Percentiles rank a stretch among this genome's conserved stretches.
Evolutionary conservation across 805 yeast species (phyloP).

Genomic region (Naumovozyma dairenensis): DNA sequence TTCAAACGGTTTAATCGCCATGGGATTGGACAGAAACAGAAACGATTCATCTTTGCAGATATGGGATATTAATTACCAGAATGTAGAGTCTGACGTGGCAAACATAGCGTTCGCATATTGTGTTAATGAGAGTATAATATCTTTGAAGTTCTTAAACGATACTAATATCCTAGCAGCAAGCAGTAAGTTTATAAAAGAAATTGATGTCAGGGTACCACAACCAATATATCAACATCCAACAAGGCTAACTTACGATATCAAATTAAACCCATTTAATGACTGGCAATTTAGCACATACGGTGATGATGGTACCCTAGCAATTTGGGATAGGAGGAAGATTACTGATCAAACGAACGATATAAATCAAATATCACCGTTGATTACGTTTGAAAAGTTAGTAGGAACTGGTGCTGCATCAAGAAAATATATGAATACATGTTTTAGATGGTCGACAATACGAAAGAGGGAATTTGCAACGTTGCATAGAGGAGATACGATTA

Average conservation of each 20-base stretch:
- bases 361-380: conserved; percentile 42
- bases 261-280: conserved; percentile 57
- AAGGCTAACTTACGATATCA: conserved; percentile 56
- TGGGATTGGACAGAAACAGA: conserved; percentile 70
- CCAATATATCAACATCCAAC: conserved; percentile 71
- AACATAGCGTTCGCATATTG: conserved; percentile 49
- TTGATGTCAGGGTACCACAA: conserved; percentile 57
- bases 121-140: conserved; percentile 64
- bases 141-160: conserved; percentile 57
- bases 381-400: conserved; percentile 51
- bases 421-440: conserved; percentile 52
- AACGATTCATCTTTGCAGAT: conserved; percentile 68
- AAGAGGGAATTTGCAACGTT: conserved; percentile 69
- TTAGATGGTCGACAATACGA: conserved; percentile 55
- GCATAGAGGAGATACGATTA: conserved; percentile 64
- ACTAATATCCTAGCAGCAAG: conserved; percentile 62
- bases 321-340: conserved; percentile 71
- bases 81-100: conserved; percentile 41
- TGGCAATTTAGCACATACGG: conserved; percentile 63
- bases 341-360: conserved; percentile 22
- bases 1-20: conserved; percentile 53
- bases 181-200: conserved; percentile 65
- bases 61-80: conserved; percentile 65
- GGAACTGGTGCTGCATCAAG: conserved; percentile 48
- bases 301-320: conserved; percentile 75